phyloP scores from a whole-genome alignment of 106 monocot genomes.

The Ottelia alismoides region DNA sequence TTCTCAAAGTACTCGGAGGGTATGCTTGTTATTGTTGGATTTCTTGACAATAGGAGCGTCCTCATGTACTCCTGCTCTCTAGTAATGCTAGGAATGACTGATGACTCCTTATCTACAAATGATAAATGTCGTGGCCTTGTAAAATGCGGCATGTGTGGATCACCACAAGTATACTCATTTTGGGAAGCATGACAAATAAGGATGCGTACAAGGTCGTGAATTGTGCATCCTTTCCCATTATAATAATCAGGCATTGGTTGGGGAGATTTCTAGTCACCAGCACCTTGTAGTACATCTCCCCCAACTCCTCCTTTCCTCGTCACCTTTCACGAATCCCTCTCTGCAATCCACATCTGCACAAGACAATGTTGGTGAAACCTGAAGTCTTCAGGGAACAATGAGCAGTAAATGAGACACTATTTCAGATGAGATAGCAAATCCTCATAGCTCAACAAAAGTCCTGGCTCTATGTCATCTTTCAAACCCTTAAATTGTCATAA shows the following conservation, averaged over 20 bases:
- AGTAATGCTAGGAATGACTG: neutral
- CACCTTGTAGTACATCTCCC: conserved; percentile 21
- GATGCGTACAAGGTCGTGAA: conserved; percentile 21
- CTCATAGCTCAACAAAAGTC: conserved; percentile 30
- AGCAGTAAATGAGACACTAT: conserved; percentile 35
- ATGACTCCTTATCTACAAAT: conserved; percentile 1
- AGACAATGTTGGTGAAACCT: conserved; percentile 2
- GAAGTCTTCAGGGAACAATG: conserved; percentile 26
- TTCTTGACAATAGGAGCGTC: conserved; percentile 15
- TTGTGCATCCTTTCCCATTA: conserved; percentile 6
- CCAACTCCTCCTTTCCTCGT: conserved; percentile 18
- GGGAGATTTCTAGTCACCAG: conserved; percentile 20
- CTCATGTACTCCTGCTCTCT: conserved; percentile 14
- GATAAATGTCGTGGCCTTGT: conserved; percentile 14
- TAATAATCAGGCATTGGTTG: conserved; percentile 3
- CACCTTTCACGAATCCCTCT: conserved; percentile 21
- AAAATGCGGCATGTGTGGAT: neutral
- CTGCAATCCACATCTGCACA: conserved; percentile 25
- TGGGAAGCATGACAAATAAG: conserved; percentile 12
- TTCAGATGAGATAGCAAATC: conserved; percentile 31
- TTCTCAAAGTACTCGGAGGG: conserved; percentile 5
- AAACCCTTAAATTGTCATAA: conserved; percentile 10
- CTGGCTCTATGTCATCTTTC: conserved; percentile 6
- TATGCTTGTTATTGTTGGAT: conserved; percentile 3
- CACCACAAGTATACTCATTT: conserved; percentile 8